Evolutionary conservation across 2,329 filamentous ascomycete species (phyloP).

Genomic region (Penicillium aurantiogriseum): DNA sequence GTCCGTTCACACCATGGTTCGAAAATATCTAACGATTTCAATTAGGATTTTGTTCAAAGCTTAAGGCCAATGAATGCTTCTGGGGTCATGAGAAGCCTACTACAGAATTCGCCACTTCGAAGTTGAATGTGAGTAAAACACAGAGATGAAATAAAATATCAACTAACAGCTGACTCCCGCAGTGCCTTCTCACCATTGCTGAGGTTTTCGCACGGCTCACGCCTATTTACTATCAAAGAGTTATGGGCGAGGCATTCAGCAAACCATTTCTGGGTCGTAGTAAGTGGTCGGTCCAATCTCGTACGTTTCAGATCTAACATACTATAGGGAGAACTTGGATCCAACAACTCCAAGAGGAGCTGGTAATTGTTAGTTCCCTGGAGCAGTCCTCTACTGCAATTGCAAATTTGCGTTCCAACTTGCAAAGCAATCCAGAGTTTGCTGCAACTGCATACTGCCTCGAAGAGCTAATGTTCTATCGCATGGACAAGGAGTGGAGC

Average conservation of each 20-base stretch:
- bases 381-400: conserved; percentile 10
- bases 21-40: background rate
- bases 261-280: conserved; percentile 2
- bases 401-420: background rate
- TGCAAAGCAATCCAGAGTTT: background rate
- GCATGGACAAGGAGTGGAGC: conserved; percentile 5
- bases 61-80: background rate
- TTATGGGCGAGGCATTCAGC: background rate
- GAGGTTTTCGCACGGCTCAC: conserved; percentile 5
- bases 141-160: background rate
- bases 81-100: conserved; percentile 3
- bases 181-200: conserved; percentile 3
- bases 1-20: background rate
- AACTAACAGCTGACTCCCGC: background rate
- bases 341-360: conserved; percentile 2
- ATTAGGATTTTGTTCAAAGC: conserved; percentile 4
- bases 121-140: background rate
- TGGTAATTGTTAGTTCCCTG: conserved; percentile 1
- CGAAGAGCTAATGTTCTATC: conserved; percentile 7
- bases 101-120: background rate
- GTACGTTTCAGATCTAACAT: background rate
- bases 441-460: background rate
- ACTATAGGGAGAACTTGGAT: conserved; percentile 8
- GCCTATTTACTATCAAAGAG: conserved; percentile 2
- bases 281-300: background rate